Base-by-base conservation (phyloP, 495 filamentous ascomycete genomes). In the Xylaria nigripes region DNA sequence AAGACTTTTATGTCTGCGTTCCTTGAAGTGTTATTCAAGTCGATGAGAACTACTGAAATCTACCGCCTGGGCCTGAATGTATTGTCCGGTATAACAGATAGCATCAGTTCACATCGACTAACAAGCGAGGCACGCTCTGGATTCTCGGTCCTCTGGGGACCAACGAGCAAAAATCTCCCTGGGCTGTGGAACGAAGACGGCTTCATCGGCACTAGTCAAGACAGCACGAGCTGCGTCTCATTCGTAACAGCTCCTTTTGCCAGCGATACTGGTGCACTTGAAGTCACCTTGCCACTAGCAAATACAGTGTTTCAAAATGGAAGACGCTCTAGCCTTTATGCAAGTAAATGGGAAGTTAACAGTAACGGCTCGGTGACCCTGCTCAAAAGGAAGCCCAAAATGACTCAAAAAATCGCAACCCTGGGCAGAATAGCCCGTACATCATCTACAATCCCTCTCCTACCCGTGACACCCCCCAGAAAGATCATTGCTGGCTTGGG, bases 261-360 rank as follows among this genome's bases (percentile, higher is more conserved):
- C n/a, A 36, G 43, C 19, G 50, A 62, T 32, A 47, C 42, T 0
- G 51, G 61, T 27, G 45, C 52, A 16, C 55, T 73, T 12, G 55
- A 65, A 8, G 63, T 76, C 34, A 76, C 72, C 2, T 41, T 89
- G 18, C 87, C 86, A 7, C 74, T 90, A 23, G 85, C 88, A 51
- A 88, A 89, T 59, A 93, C 88, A 0, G 61, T 90, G 12, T 93
- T 92, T 61, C 69, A 79, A 43, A 92, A 82, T 58, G 87, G 86
- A 24, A 79, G 70, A 38, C 72, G 76, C 29, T 79, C 81, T 16
- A 86, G 84, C 3, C 70, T 90, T 12, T 67, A 77, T 22, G 73
- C 73, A 12, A 80, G 77, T 56, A 72, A 62, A 30, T 90, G 86
- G 86, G 36, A 53, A 54, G 56, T 65, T 15, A 41, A 29, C 29